Conservation (phyloP, 345 rosid species). For the Fremontodendron californicum region DNA sequence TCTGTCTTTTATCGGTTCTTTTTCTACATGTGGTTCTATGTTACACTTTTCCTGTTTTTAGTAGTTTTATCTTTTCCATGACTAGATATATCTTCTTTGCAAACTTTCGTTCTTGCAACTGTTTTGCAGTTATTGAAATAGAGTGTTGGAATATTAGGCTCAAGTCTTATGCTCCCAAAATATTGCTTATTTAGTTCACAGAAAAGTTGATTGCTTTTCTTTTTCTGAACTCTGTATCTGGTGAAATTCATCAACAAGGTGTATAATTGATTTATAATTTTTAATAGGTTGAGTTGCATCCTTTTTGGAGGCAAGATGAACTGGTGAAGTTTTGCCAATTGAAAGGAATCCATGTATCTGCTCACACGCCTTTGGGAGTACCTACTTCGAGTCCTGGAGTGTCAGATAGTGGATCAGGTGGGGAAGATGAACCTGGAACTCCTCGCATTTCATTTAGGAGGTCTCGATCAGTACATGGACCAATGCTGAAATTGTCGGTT, state of each 20-base stretch:
- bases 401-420: constrained; percentile 57
- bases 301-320: constrained; percentile 69
- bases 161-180: neutral
- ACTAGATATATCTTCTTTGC: no score
- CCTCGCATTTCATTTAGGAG: constrained; percentile 60
- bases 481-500: constrained; percentile 58
- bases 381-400: constrained; percentile 49
- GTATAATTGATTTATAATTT: constrained; percentile 12
- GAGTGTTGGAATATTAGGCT: neutral
- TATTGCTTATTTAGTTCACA: neutral
- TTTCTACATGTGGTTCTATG: neutral
- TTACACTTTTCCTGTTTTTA: neutral
- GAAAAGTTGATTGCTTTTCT: neutral
- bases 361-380: constrained; percentile 67
- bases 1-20: neutral
- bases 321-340: constrained; percentile 54
- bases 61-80: neutral
- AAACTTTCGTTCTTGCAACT: neutral
- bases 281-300: constrained; percentile 57
- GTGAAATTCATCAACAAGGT: constrained; percentile 11
- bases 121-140: neutral
- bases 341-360: constrained; percentile 62
- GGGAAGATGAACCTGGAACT: constrained; percentile 64
- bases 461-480: constrained; percentile 64
- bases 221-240: neutral